Evolutionary conservation across 352 stramenopile genomes (phyloP).

Genomic region (Albugo candida): DNA sequence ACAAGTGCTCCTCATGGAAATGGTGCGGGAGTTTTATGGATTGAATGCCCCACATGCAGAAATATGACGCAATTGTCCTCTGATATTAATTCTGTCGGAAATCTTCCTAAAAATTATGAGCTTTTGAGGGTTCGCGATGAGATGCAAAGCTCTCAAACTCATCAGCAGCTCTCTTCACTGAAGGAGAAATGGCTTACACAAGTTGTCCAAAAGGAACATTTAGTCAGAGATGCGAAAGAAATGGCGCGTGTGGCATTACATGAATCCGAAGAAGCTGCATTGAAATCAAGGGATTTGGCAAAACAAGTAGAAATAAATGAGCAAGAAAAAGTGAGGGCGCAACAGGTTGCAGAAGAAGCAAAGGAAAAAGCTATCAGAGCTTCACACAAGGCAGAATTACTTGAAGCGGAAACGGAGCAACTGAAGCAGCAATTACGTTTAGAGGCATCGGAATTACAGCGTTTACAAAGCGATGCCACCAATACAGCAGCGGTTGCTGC

Average conservation of each 20-base stretch:
- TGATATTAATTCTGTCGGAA: constrained; percentile 16
- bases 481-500: constrained; percentile 40
- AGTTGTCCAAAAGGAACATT: constrained; percentile 49
- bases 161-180: constrained; percentile 25
- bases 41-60: constrained; percentile 63
- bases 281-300: constrained; percentile 38
- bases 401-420: constrained; percentile 53
- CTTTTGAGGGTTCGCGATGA: constrained; percentile 66
- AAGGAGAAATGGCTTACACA: constrained; percentile 34
- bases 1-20: neutral
- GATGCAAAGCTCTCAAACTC: constrained; percentile 40
- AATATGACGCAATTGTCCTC: constrained; percentile 23
- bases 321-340: constrained; percentile 50
- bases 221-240: constrained; percentile 47
- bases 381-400: constrained; percentile 41
- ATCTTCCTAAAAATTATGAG: constrained; percentile 74
- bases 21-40: neutral
- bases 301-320: constrained; percentile 73
- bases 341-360: constrained; percentile 49
- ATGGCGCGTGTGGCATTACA: constrained; percentile 45
- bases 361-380: constrained; percentile 29
- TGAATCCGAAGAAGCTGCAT: constrained; percentile 50
- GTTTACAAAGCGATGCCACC: constrained; percentile 46
- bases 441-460: constrained; percentile 44
- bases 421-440: constrained; percentile 54